These are phyloP conservation scores for Alternaria atra DNA, from an alignment of 2,329 filamentous ascomycete species.

Conservation along the genomic window DNA sequence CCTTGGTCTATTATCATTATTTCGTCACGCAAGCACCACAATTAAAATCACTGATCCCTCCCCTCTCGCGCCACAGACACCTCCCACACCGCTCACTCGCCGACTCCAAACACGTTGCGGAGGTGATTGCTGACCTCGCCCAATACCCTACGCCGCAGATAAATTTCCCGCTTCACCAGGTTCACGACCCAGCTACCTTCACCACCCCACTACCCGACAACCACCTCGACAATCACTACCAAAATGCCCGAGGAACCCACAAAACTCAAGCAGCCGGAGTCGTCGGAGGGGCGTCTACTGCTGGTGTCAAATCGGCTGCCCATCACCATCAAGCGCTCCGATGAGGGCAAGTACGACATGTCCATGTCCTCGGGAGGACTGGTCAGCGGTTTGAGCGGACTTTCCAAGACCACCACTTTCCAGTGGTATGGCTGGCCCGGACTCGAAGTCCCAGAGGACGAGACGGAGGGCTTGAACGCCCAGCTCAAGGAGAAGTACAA, in stretches of 20 bases:
- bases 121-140: constrained; percentile 8
- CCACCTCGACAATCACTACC: constrained; percentile 5
- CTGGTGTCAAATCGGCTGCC: constrained; percentile 94
- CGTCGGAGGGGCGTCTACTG: constrained; percentile 66
- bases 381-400: constrained; percentile 89
- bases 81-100: not conserved
- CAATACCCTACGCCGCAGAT: constrained; percentile 6
- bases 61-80: constrained; percentile 1
- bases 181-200: constrained; percentile 7
- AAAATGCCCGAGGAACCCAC: constrained; percentile 45
- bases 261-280: constrained; percentile 35
- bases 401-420: constrained; percentile 92
- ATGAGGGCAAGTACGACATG: constrained; percentile 91
- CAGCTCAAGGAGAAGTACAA: constrained; percentile 87
- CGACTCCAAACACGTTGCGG: not conserved
- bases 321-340: constrained; percentile 93
- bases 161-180: constrained; percentile 8
- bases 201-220: constrained; percentile 8
- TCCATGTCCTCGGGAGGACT: constrained; percentile 97
- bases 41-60: constrained; percentile 10
- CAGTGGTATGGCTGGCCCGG: constrained; percentile 99
- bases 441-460: constrained; percentile 85
- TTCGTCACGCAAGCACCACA: constrained; percentile 38
- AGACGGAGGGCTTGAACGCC: constrained; percentile 76
- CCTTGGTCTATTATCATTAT: constrained; percentile 42